Percentiles rank a stretch among this genome's conserved stretches.
Conservation (phyloP, 768 basidiomycete species). For the Termitomyces eurrhizus region DNA sequence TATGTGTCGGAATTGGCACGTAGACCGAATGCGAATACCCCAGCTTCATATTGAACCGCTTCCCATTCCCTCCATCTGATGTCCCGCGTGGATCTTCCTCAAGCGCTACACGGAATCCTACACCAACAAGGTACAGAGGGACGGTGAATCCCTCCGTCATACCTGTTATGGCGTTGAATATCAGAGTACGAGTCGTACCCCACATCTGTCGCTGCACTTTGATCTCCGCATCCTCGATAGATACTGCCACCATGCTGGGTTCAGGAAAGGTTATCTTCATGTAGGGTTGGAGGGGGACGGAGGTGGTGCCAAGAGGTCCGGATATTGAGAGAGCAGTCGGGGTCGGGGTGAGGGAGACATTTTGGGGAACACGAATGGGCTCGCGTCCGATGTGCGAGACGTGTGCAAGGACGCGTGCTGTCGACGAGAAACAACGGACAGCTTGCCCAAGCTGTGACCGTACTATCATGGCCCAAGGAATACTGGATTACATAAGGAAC, state of each 20-base stretch:
- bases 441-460: conserved; percentile 29
- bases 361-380: conserved; percentile 45
- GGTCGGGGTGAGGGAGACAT: conserved; percentile 38
- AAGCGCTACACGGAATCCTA: conserved; percentile 86
- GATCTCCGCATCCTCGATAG: conserved; percentile 61
- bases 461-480: conserved; percentile 25
- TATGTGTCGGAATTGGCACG: conserved; percentile 77
- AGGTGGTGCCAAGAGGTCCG: conserved; percentile 45
- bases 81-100: conserved; percentile 75
- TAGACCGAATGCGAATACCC: conserved; percentile 88
- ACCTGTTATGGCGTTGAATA: conserved; percentile 85
- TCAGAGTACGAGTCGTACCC: conserved; percentile 91
- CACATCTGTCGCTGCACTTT: conserved; percentile 87
- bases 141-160: conserved; percentile 86
- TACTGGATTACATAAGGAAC: conserved; percentile 7
- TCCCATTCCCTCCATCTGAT: conserved; percentile 51
- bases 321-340: conserved; percentile 36
- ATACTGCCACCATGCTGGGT: conserved; percentile 35
- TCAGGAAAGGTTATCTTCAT: conserved; percentile 41
- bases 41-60: conserved; percentile 84
- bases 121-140: conserved; percentile 87
- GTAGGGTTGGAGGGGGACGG: conserved; percentile 42
- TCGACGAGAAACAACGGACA: conserved; percentile 46
- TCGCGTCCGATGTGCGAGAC: conserved; percentile 64
- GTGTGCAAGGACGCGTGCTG: conserved; percentile 45